A percentile compares a stretch with the other conserved stretches of the same genome.
phyloP scores from a whole-genome alignment of 140 eudicot species.

The Stevia rebaudiana region DNA sequence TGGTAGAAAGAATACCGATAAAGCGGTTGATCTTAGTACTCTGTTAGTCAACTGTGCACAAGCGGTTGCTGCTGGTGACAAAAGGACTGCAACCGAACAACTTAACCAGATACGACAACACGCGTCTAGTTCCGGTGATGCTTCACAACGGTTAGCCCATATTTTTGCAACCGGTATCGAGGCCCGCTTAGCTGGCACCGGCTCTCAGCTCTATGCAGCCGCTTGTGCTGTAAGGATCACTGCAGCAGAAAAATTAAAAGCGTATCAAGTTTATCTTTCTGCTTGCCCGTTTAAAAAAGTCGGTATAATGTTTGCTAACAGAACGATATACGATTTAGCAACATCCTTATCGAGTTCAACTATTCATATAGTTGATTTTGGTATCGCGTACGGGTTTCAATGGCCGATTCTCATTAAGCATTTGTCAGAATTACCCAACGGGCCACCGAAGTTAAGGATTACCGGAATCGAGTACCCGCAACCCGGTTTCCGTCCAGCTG shows the following conservation, averaged over 20 bases:
- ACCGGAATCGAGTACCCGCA: conserved; percentile 58
- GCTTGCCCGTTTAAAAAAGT: conserved; percentile 61
- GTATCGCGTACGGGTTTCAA: conserved; percentile 53
- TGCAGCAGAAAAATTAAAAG: conserved; percentile 55
- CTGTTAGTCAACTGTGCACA: conserved; percentile 56
- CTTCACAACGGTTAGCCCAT: conserved; percentile 50
- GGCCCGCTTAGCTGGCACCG: conserved; percentile 74
- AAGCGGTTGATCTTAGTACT: conserved; percentile 40
- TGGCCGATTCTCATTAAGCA: conserved; percentile 55
- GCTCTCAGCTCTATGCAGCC: conserved; percentile 46
- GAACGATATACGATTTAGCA: conserved; percentile 31
- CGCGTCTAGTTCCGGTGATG: conserved; percentile 50
- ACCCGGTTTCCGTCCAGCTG: conserved; percentile 51
- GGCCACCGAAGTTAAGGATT: conserved; percentile 49
- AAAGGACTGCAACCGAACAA: conserved; percentile 49
- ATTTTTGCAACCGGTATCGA: conserved; percentile 46
- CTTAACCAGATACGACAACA: conserved; percentile 49
- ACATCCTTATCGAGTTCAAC: conserved; percentile 28
- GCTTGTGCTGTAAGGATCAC: conserved; percentile 36
- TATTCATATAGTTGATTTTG: conserved; percentile 60
- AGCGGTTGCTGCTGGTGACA: conserved; percentile 54
- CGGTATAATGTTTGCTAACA: conserved; percentile 41
- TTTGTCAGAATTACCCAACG: conserved; percentile 27
- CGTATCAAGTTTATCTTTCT: conserved; percentile 59
- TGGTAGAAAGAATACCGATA: conserved; percentile 19